Percentiles rank a stretch among this genome's conserved stretches.
phyloP scores from a whole-genome alignment of 768 basidiomycete species.

The Chalciporus piperatus region DNA sequence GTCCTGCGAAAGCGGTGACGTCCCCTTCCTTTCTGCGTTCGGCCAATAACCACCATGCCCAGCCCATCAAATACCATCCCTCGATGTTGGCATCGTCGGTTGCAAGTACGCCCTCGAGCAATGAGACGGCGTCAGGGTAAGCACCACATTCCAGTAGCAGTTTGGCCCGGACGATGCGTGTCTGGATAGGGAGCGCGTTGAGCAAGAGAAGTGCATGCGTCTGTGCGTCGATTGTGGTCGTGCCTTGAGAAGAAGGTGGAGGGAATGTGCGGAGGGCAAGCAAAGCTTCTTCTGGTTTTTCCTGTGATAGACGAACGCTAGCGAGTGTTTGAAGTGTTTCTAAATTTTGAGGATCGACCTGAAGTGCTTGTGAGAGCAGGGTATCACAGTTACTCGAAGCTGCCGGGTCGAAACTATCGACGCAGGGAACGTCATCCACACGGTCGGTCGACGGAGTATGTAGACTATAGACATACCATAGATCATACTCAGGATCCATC shows the following conservation, averaged over 20 bases:
- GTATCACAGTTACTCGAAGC: slow-evolving; percentile 82
- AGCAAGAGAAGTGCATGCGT: slow-evolving; percentile 37
- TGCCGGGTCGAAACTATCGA: slow-evolving; percentile 70
- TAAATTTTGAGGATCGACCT: slow-evolving; percentile 68
- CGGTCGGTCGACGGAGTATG: not conserved
- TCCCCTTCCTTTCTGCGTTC: slow-evolving; percentile 61
- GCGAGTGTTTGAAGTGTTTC: slow-evolving; percentile 81
- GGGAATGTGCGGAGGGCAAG: slow-evolving; percentile 33
- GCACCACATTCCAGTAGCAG: slow-evolving; percentile 75
- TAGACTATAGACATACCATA: slow-evolving; percentile 56
- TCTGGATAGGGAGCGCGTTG: slow-evolving; percentile 55
- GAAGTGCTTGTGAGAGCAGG: slow-evolving; percentile 68
- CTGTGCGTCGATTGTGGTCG: slow-evolving; percentile 1
- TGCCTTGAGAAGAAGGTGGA: slow-evolving; percentile 8
- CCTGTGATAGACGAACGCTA: slow-evolving; percentile 86
- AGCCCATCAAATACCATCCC: slow-evolving; percentile 93
- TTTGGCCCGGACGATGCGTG: slow-evolving; percentile 72
- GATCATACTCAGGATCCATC: slow-evolving; percentile 89
- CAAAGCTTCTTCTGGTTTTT: slow-evolving; percentile 75
- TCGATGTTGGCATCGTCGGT: slow-evolving; percentile 85
- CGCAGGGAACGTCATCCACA: not conserved
- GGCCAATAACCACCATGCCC: slow-evolving; percentile 85
- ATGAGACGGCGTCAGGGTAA: slow-evolving; percentile 68
- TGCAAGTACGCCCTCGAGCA: slow-evolving; percentile 76
- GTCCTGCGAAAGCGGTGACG: slow-evolving; percentile 40